phyloP scores from a whole-genome alignment of 192 early-diverging fungal genomes.

The Tieghemiomyces parasiticus region DNA sequence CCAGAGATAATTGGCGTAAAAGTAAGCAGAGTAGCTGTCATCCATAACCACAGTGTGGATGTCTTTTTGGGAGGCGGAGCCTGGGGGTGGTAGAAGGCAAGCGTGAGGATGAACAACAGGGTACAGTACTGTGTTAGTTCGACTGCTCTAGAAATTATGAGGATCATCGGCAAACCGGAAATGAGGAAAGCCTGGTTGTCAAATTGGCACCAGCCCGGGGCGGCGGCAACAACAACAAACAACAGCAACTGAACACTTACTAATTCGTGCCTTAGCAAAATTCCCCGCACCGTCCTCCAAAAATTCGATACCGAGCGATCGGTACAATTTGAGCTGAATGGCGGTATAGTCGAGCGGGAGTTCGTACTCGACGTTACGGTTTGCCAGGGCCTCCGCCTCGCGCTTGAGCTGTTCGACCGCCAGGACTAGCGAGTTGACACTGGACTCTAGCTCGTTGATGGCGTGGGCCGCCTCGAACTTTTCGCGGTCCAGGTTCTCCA shows the following conservation, averaged over 20 bases:
- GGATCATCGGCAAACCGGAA: no score
- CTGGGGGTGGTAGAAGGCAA: no score
- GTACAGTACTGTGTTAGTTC: no score
- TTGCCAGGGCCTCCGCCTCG: neutral
- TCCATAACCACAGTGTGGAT: conserved; percentile 3
- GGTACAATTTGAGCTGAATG: conserved; percentile 6
- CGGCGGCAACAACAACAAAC: no score
- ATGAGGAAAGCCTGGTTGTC: no score
- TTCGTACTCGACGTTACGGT: conserved; percentile 3
- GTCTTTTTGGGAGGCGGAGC: neutral
- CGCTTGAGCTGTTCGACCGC: neutral
- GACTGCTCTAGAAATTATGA: no score
- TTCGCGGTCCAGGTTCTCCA: conserved; percentile 3
- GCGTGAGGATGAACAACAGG: no score
- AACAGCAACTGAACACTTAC: no score
- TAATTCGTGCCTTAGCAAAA: neutral
- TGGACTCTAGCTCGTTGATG: neutral
- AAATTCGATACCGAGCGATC: conserved; percentile 8
- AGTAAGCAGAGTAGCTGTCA: conserved; percentile 1
- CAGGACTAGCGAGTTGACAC: neutral
- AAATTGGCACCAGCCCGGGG: no score
- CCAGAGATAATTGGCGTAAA: conserved; percentile 10
- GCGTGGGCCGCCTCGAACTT: neutral
- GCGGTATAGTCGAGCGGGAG: conserved; percentile 4
- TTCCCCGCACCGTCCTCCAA: neutral